These are phyloP conservation scores for Adiantum capillusveneris DNA, from an alignment of 75 land plant species.

Conservation along the genomic window DNA sequence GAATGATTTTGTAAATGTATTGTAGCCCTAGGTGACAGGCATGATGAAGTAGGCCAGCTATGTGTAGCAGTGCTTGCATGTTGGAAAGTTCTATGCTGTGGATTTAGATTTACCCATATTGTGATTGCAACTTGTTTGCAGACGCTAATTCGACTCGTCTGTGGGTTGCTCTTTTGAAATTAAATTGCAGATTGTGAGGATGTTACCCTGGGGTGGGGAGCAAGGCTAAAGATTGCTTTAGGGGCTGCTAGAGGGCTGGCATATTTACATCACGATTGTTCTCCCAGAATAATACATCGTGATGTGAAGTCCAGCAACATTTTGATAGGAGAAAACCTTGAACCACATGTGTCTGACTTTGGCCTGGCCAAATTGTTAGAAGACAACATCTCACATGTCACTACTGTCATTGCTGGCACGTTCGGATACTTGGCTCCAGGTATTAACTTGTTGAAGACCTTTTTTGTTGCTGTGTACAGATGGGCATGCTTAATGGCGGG, in stretches of 20 bases:
- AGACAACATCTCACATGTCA: slow-evolving; percentile 79
- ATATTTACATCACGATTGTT: slow-evolving; percentile 88
- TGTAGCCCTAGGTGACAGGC: too few species aligned
- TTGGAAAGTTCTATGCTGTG: too few species aligned
- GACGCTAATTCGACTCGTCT: too few species aligned
- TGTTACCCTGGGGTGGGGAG: slow-evolving; percentile 42
- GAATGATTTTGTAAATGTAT: too few species aligned
- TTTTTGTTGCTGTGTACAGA: too few species aligned
- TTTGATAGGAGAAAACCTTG: slow-evolving; percentile 69
- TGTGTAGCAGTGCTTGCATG: too few species aligned
- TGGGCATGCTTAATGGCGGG: too few species aligned
- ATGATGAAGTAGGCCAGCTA: too few species aligned
- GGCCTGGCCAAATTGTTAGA: slow-evolving; percentile 86
- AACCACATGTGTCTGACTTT: slow-evolving; percentile 93
- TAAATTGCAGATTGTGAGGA: not conserved
- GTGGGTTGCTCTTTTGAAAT: too few species aligned
- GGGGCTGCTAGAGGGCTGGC: slow-evolving; percentile 82
- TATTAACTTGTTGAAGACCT: slow-evolving; percentile 3
- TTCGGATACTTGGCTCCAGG: slow-evolving; percentile 97
- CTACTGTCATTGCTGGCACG: slow-evolving; percentile 92
- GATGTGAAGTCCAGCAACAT: slow-evolving; percentile 94
- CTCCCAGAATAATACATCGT: slow-evolving; percentile 73
- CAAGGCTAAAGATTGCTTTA: slow-evolving; percentile 64
- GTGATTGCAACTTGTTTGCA: too few species aligned
- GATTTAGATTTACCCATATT: too few species aligned